Evolutionary conservation across 371 early-diverging fungal genomes (phyloP).

Genomic region (Mortierella sp.): DNA sequence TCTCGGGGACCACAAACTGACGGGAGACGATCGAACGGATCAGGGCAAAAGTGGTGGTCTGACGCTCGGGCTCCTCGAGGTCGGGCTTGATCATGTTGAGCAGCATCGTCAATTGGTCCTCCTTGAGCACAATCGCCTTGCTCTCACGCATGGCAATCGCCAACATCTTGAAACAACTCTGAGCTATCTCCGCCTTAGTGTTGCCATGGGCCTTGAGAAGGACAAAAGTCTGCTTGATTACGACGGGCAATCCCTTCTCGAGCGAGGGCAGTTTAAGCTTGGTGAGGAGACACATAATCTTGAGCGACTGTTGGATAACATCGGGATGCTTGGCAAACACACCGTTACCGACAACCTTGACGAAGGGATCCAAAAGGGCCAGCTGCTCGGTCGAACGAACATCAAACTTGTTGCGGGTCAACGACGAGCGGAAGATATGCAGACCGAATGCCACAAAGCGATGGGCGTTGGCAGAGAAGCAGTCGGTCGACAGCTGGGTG

Average conservation of each 20-base stretch:
- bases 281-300: conserved; percentile 78
- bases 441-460: conserved; percentile 95
- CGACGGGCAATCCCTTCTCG: conserved; percentile 73
- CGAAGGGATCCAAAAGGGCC: conserved; percentile 83
- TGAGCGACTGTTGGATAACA: conserved; percentile 78
- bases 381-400: conserved; percentile 66
- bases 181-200: conserved; percentile 81
- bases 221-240: conserved; percentile 83
- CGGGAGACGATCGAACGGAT: conserved; percentile 90
- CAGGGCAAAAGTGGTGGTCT: conserved; percentile 87
- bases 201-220: conserved; percentile 76
- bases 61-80: conserved; percentile 89
- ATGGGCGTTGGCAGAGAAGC: conserved; percentile 86
- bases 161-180: conserved; percentile 86
- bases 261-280: conserved; percentile 81
- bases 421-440: conserved; percentile 75
- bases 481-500: conserved; percentile 64
- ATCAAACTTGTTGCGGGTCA: conserved; percentile 80
- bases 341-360: conserved; percentile 84
- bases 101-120: conserved; percentile 84
- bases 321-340: conserved; percentile 85
- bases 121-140: conserved; percentile 70
- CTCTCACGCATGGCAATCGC: conserved; percentile 82
- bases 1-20: conserved; percentile 86
- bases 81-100: conserved; percentile 89